Base-by-base conservation (phyloP, 179 eudicot genomes). In the Silene coronaria region DNA sequence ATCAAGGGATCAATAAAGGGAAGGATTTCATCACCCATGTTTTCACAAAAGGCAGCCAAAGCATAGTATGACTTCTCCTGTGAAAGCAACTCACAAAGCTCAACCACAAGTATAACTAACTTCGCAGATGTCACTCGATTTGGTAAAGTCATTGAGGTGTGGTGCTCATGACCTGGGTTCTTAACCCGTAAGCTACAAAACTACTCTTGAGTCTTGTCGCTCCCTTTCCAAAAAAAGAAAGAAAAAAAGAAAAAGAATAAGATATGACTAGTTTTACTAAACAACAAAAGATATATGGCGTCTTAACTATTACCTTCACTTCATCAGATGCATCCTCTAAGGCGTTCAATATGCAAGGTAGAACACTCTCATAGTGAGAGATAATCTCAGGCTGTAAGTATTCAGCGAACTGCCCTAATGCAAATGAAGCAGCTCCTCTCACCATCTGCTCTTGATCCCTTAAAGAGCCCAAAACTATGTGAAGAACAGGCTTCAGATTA, bases 61-160 rank as follows among this genome's bases (percentile, higher is more conserved):
- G 99, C 99, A 83, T 95, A 95, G 81, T 90, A 92, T 58, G 99
- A 90, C 89, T 95, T 95, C 70, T 95, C 99, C 99, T 95, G 88
- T 32, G 77, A 51, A 76, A 19, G 27, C 30, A 79, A 64, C 61
- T 10, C 48, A 11, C 17, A 67, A 3, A 38, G 21, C 74, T 75
- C 76, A 78, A 53, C 12, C 69, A 72, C 36, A 69, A 67, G 30
- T 42, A 30, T 3, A 64, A 70, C 6, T 24, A 55, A 55, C 59
- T 55, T 11, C 22, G 59, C 59, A 55, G 21, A 53, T 16, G 59
- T n/a, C 59, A 55, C 59, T 55, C 59, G n/a, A 17, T 17, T 55
- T 55, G 59, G 59, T n/a, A 55, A 55, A 55, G 59, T 5, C 59
- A 55, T 17, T 55, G 19, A 55, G 22, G 21, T 55, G 21, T 55